A percentile compares a stretch with the other conserved stretches of the same genome.
phyloP scores from a whole-genome alignment of 1,284 basidiomycete genomes.

The Trametes polyzona region DNA sequence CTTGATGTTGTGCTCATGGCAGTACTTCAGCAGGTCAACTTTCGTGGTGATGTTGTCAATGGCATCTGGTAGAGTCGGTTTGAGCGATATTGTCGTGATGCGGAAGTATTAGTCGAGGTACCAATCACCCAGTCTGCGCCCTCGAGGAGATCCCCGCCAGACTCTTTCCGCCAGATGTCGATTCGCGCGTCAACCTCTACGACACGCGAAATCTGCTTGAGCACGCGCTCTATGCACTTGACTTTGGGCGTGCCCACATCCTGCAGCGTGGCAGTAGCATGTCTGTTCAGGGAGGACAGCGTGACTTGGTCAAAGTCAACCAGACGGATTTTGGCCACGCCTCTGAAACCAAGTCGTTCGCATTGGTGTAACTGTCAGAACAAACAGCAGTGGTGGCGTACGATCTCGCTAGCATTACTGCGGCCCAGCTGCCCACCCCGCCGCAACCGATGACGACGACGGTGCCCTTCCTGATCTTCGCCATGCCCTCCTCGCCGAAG shows the following conservation, averaged over 20 bases:
- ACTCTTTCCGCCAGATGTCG: conserved; percentile 83
- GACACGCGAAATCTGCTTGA: conserved; percentile 73
- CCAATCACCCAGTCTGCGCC: conserved; percentile 92
- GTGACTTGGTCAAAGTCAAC: conserved; percentile 95
- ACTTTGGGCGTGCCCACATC: conserved; percentile 98
- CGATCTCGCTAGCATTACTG: conserved; percentile 92
- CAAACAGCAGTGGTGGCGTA: conserved; percentile 43
- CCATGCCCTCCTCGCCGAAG: conserved; percentile 91
- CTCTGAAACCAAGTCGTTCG: conserved; percentile 44
- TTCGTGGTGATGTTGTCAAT: conserved; percentile 98
- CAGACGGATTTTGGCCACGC: conserved; percentile 73
- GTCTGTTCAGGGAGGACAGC: conserved; percentile 90
- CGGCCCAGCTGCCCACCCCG: conserved; percentile 95
- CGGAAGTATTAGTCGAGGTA: conserved; percentile 38
- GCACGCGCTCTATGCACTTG: conserved; percentile 73
- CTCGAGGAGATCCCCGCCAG: conserved; percentile 72
- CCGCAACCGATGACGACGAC: conserved; percentile 95
- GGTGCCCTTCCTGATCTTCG: conserved; percentile 71
- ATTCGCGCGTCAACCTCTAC: conserved; percentile 82
- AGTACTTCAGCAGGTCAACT: conserved; percentile 86
- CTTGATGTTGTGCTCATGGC: conserved; percentile 76
- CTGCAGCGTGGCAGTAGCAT: conserved; percentile 88
- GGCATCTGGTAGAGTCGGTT: conserved; percentile 60
- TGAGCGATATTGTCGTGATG: conserved; percentile 9
- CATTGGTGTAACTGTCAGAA: not conserved